Evolutionary conservation across 2,329 filamentous ascomycete genomes (phyloP), one percentile per base, ranked within the genome.

Genomic region (Diaporthe australafricana): DNA sequence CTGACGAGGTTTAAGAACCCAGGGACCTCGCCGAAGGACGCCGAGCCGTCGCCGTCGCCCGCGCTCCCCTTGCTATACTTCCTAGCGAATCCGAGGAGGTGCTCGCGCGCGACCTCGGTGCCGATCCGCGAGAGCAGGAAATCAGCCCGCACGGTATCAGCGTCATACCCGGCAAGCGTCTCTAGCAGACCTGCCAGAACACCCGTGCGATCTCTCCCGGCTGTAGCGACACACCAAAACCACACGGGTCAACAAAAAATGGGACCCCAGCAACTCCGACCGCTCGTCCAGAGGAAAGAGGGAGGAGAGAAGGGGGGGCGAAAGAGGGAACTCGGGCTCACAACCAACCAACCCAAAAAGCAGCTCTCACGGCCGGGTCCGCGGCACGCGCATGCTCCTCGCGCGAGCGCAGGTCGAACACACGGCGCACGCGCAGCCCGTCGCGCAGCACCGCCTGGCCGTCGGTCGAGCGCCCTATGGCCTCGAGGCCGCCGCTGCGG

Each of bases 51-150:
- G 9, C 81, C 80, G 0, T 83, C 75, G 30, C 81, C 83, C 14
- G 20, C 48, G 1, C 27, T n/a, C 7, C 56, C 47, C 17, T 32
- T 17, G 5, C 69, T 66, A 30, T 69, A 50, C 38, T 78, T 75
- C 72, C 83, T 76, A 16, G 86, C 83, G 68, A 84, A 85, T 5
- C 78, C 76, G 16, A 87, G 73, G 6, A 90, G 83, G 74, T 82
- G 81, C 71, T 85, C 83, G 25, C 87, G 85, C 8, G 84, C 86
- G 32, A 84, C 84, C 78, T 89, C 88, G 0, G 81, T 83, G 38
- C 87, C 87, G 73, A 90, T 82, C 35, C 88, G 83, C 12, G 87
- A 88, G 35, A 90, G 81, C 78, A 88, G 80, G 79, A 86, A 90
- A 79, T 90, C 88, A 53, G 85, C 78, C 25, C 79, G 76, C 42